phyloP scores from a whole-genome alignment of 805 yeast genomes.

The Phaffomyces antillensis region DNA sequence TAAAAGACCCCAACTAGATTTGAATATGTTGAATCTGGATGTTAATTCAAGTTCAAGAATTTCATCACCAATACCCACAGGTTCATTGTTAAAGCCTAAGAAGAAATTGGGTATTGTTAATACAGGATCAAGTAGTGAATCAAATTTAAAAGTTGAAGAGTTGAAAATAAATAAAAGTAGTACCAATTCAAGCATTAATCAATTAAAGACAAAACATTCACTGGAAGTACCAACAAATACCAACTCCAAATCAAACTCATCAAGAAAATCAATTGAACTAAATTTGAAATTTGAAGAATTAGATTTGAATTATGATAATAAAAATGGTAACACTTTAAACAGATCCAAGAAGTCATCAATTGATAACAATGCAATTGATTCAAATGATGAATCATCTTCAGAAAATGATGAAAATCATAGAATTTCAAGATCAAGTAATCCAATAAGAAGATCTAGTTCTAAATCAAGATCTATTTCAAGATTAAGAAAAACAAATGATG shows the following conservation, averaged over 20 bases:
- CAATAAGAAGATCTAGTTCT: constrained; percentile 10
- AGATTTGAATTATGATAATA: constrained; percentile 6
- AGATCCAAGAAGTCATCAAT: no score
- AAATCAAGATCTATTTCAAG: constrained; percentile 10
- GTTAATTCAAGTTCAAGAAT: neutral
- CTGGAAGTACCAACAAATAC: neutral
- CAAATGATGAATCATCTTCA: constrained; percentile 5
- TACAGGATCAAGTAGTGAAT: neutral
- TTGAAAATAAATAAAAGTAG: constrained; percentile 7
- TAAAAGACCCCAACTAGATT: constrained; percentile 13
- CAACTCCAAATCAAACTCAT: neutral
- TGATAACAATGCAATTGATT: constrained; percentile 1
- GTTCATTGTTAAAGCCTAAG: neutral
- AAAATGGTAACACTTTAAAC: no score
- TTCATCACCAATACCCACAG: neutral
- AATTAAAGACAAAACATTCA: neutral
- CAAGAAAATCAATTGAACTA: constrained; percentile 10
- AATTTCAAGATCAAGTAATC: constrained; percentile 9
- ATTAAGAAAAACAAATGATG: constrained; percentile 1
- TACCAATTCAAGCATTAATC: no score
- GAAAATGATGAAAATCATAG: constrained; percentile 1
- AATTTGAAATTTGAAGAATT: constrained; percentile 17
- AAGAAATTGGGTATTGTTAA: neutral
- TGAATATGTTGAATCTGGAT: constrained; percentile 16
- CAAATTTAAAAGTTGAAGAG: constrained; percentile 17